phyloP scores from a whole-genome alignment of 2,329 filamentous ascomycete species.

The Diplodia intermedia region DNA sequence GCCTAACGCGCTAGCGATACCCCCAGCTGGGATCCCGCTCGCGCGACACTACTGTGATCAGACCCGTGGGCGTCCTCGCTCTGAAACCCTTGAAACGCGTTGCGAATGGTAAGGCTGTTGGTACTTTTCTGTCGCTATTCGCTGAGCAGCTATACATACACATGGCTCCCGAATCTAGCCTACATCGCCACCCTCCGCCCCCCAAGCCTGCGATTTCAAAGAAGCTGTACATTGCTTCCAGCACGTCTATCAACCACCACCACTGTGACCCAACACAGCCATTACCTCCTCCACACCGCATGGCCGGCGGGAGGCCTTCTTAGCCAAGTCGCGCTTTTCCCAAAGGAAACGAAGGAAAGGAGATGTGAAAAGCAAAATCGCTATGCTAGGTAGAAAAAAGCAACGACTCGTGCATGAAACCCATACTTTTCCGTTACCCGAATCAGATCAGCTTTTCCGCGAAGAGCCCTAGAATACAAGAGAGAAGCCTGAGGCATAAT shows the following conservation, averaged over 20 bases:
- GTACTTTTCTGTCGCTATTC: slow-evolving; percentile 4
- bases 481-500: slow-evolving; percentile 33
- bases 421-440: slow-evolving; percentile 33
- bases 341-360: slow-evolving; percentile 32
- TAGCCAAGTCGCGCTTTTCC: slow-evolving; percentile 27
- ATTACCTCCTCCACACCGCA: slow-evolving; percentile 28
- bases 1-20: slow-evolving; percentile 11
- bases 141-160: slow-evolving; percentile 28
- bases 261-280: slow-evolving; percentile 12
- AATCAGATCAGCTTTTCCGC: slow-evolving; percentile 34
- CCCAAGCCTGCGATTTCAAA: background rate
- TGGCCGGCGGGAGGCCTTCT: slow-evolving; percentile 11
- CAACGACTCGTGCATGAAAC: slow-evolving; percentile 32
- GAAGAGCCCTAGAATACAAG: slow-evolving; percentile 33
- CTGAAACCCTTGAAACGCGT: slow-evolving; percentile 4
- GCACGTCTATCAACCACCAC: slow-evolving; percentile 16
- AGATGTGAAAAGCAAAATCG: slow-evolving; percentile 32
- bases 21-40: background rate
- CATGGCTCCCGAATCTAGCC: slow-evolving; percentile 20
- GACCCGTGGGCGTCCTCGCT: background rate
- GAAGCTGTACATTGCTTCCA: slow-evolving; percentile 24
- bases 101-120: background rate
- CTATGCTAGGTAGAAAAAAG: slow-evolving; percentile 33
- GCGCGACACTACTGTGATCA: background rate
- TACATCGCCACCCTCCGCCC: slow-evolving; percentile 12